Evolutionary conservation across 805 yeast genomes (phyloP).

Genomic region (Spathaspora hagerdaliae): DNA sequence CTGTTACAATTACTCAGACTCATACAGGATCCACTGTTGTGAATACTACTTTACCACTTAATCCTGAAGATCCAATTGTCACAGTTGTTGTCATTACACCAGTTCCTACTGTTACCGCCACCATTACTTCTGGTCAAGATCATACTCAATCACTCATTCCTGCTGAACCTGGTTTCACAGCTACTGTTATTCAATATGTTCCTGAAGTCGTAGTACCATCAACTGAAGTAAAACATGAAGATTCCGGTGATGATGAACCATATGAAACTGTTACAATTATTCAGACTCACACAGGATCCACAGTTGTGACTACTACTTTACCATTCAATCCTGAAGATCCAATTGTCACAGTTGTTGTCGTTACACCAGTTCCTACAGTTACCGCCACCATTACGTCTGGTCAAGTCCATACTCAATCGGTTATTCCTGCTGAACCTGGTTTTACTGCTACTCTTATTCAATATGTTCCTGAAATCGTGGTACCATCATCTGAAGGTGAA

Average conservation of each 20-base stretch:
- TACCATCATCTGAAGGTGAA: too few relatives aligned
- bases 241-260: too few relatives aligned
- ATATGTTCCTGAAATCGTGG: conserved; percentile 1
- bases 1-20: too few relatives aligned
- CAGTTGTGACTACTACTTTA: conserved; percentile 2
- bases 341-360: conserved; percentile 28
- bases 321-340: conserved; percentile 1
- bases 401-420: conserved; percentile 7
- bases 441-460: conserved; percentile 14
- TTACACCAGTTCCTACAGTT: conserved; percentile 14
- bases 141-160: conserved; percentile 10
- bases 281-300: too few relatives aligned
- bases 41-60: conserved; percentile 6
- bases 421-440: conserved; percentile 14
- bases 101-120: conserved; percentile 11
- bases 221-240: too few relatives aligned
- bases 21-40: too few relatives aligned
- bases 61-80: conserved; percentile 19
- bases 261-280: too few relatives aligned
- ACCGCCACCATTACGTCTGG: conserved; percentile 14
- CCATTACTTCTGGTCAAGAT: conserved; percentile 12
- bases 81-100: conserved; percentile 21
- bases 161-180: conserved; percentile 14
- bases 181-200: conserved; percentile 10
- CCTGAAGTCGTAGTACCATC: background rate